phyloP scores from a whole-genome alignment of 2,329 filamentous ascomycete species.

The Fusarium staphyleae region DNA sequence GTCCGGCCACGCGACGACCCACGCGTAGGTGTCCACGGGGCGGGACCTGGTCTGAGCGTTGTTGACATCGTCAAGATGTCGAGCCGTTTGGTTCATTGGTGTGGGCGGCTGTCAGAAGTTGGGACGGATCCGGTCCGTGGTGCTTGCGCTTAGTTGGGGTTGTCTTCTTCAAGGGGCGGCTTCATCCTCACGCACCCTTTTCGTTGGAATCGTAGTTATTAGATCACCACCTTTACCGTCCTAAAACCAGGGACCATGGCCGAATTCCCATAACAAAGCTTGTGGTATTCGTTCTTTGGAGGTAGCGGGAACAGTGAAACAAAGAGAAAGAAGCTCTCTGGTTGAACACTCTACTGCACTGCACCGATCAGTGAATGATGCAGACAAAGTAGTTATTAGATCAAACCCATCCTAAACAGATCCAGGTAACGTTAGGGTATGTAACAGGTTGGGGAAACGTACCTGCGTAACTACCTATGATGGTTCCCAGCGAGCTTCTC shows the following conservation, averaged over 20 bases:
- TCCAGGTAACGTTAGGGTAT: no score
- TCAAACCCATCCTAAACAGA: background rate
- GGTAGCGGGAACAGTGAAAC: background rate
- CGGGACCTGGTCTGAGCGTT: conserved; percentile 37
- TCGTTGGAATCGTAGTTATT: conserved; percentile 33
- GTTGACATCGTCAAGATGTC: conserved; percentile 16
- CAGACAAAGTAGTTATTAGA: background rate
- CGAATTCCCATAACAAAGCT: conserved; percentile 19
- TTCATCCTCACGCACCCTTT: conserved; percentile 26
- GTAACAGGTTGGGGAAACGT: conserved; percentile 1
- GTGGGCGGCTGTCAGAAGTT: conserved; percentile 34
- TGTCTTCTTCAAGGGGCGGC: conserved; percentile 15
- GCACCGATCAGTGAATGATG: background rate
- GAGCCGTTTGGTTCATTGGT: conserved; percentile 27
- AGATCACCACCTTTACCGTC: conserved; percentile 34
- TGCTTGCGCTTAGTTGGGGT: conserved; percentile 21
- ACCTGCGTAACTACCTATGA: no score
- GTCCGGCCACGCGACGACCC: conserved; percentile 41
- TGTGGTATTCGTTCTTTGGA: conserved; percentile 12
- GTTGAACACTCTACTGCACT: no score
- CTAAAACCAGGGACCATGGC: conserved; percentile 19
- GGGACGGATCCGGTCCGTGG: conserved; percentile 31
- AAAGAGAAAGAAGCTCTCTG: no score
- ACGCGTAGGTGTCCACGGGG: conserved; percentile 31
- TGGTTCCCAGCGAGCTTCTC: conserved; percentile 3